Evolutionary conservation across 1,284 basidiomycete species (phyloP).

Genomic region (Trichosporon sp.): DNA sequence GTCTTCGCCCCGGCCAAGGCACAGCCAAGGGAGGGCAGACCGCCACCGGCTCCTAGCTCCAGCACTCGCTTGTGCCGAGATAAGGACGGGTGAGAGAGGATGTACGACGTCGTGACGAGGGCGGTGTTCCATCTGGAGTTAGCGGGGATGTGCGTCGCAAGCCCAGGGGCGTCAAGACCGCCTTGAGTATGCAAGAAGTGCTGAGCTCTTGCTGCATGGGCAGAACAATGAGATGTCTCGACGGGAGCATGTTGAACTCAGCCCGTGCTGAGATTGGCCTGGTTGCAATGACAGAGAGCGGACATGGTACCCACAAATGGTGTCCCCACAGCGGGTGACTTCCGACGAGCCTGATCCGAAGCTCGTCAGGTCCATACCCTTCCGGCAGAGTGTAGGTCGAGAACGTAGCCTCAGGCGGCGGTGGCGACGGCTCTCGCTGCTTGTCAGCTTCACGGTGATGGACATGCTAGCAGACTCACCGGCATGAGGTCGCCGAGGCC

Average conservation of each 20-base stretch:
- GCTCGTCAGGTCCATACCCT: slow-evolving; percentile 33
- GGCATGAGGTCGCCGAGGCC: slow-evolving; percentile 47
- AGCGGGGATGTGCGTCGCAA: no score
- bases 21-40: slow-evolving; percentile 71
- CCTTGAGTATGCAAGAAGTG: no score
- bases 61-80: slow-evolving; percentile 56
- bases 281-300: background rate
- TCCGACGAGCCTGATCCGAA: slow-evolving; percentile 73
- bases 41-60: slow-evolving; percentile 90
- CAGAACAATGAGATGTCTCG: no score
- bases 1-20: slow-evolving; percentile 60
- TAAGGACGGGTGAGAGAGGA: slow-evolving; percentile 52
- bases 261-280: background rate
- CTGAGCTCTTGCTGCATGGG: no score
- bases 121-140: slow-evolving; percentile 77
- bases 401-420: slow-evolving; percentile 31
- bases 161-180: no score
- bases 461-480: slow-evolving; percentile 26
- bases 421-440: slow-evolving; percentile 32
- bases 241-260: no score
- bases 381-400: slow-evolving; percentile 40
- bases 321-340: slow-evolving; percentile 88
- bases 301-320: slow-evolving; percentile 58
- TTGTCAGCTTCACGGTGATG: slow-evolving; percentile 19
- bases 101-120: slow-evolving; percentile 64